A percentile compares a stretch with the other conserved stretches of the same genome.
Evolutionary conservation across 768 basidiomycete species (phyloP).

Genomic region (Tulasnella sp.): DNA sequence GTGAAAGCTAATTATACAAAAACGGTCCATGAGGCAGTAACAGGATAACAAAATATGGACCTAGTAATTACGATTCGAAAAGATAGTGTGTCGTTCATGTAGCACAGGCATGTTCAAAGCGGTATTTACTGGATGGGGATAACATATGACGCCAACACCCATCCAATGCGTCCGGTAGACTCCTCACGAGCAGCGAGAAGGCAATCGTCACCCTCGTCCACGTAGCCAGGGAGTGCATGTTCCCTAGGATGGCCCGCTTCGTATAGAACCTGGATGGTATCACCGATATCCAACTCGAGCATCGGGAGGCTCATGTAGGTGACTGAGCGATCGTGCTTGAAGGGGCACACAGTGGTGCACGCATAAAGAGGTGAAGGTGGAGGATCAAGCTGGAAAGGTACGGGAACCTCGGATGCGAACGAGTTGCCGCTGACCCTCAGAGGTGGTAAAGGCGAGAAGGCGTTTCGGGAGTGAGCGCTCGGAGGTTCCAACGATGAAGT

Average conservation of each 20-base stretch:
- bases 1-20: constrained; percentile 9
- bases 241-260: constrained; percentile 76
- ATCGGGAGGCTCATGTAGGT: constrained; percentile 64
- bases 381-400: constrained; percentile 19
- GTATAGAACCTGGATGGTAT: constrained; percentile 62
- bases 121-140: constrained; percentile 18
- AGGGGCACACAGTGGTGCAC: constrained; percentile 65
- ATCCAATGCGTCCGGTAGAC: constrained; percentile 54
- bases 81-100: not conserved
- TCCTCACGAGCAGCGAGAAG: constrained; percentile 64
- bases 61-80: not conserved
- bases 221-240: constrained; percentile 67
- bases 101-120: not conserved
- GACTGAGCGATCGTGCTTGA: constrained; percentile 57
- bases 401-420: not conserved
- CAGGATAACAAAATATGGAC: not conserved
- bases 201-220: constrained; percentile 75
- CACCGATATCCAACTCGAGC: constrained; percentile 61
- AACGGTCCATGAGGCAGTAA: not conserved
- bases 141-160: constrained; percentile 79
- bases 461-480: not conserved
- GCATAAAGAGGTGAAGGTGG: constrained; percentile 41
- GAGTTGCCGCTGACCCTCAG: not conserved
- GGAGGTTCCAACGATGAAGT: not conserved
- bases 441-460: constrained; percentile 9